Conservation (phyloP, 306 rosid species). For the Vigna radiata region DNA sequence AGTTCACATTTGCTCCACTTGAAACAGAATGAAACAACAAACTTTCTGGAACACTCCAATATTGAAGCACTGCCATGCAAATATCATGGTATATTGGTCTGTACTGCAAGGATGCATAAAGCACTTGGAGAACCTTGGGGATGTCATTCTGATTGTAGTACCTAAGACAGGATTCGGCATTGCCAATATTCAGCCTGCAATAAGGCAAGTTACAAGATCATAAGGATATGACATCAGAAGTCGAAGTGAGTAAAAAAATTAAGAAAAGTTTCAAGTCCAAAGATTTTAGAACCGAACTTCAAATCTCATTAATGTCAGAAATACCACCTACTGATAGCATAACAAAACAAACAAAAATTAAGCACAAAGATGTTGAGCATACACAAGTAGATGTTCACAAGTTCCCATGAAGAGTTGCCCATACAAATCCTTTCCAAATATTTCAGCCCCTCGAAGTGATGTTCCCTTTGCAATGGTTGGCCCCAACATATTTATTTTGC, state of each 20-base stretch:
- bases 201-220: slow-evolving; percentile 45
- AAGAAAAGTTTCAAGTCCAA: slow-evolving; percentile 27
- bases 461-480: slow-evolving; percentile 70
- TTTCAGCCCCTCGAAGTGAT: slow-evolving; percentile 83
- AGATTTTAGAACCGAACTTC: slow-evolving; percentile 27
- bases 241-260: slow-evolving; percentile 28
- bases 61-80: slow-evolving; percentile 66
- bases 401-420: slow-evolving; percentile 89
- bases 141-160: slow-evolving; percentile 85
- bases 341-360: slow-evolving; percentile 22
- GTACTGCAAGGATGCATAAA: slow-evolving; percentile 64
- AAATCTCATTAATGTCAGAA: slow-evolving; percentile 32
- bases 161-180: slow-evolving; percentile 60
- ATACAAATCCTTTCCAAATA: slow-evolving; percentile 79
- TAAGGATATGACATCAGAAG: slow-evolving; percentile 34
- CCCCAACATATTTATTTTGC: slow-evolving; percentile 73
- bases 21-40: slow-evolving; percentile 53
- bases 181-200: slow-evolving; percentile 74
- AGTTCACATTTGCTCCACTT: slow-evolving; percentile 43
- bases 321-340: slow-evolving; percentile 28
- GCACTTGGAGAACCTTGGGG: slow-evolving; percentile 67
- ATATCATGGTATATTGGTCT: slow-evolving; percentile 63
- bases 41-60: slow-evolving; percentile 76
- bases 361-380: slow-evolving; percentile 62
- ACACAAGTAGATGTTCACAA: slow-evolving; percentile 93